phyloP scores from a whole-genome alignment of 257 asterid genomes.

The Solanum arcanum region DNA sequence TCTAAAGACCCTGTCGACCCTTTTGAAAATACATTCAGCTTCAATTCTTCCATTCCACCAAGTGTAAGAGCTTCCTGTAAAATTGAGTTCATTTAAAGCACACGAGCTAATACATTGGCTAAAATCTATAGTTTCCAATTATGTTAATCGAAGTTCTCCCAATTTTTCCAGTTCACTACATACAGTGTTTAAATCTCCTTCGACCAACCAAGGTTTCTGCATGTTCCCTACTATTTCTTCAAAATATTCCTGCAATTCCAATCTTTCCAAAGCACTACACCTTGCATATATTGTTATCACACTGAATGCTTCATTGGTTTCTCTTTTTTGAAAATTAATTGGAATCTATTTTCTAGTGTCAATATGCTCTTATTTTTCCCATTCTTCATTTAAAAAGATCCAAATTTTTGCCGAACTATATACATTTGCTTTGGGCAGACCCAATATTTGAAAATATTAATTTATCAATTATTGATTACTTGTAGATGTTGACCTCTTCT shows the following conservation, averaged over 20 bases:
- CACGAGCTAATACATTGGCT: neutral
- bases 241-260: neutral
- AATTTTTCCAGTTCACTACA: too few relatives aligned
- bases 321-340: neutral
- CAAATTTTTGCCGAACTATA: too few relatives aligned
- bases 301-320: neutral
- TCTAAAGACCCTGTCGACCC: neutral
- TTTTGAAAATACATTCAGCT: neutral
- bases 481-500: too few relatives aligned
- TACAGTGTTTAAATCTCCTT: neutral
- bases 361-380: too few relatives aligned
- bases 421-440: neutral
- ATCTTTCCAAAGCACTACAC: neutral
- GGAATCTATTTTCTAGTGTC: too few relatives aligned
- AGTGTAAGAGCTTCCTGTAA: neutral
- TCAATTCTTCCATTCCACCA: neutral
- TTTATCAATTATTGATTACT: too few relatives aligned
- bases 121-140: neutral
- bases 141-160: neutral
- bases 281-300: neutral
- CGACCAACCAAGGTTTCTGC: neutral
- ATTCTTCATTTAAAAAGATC: neutral
- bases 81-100: too few relatives aligned
- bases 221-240: neutral
- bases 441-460: neutral